These are phyloP conservation scores for Aspergillus ibericus DNA, from an alignment of 2,329 filamentous ascomycete genomes.

Conservation along the genomic window DNA sequence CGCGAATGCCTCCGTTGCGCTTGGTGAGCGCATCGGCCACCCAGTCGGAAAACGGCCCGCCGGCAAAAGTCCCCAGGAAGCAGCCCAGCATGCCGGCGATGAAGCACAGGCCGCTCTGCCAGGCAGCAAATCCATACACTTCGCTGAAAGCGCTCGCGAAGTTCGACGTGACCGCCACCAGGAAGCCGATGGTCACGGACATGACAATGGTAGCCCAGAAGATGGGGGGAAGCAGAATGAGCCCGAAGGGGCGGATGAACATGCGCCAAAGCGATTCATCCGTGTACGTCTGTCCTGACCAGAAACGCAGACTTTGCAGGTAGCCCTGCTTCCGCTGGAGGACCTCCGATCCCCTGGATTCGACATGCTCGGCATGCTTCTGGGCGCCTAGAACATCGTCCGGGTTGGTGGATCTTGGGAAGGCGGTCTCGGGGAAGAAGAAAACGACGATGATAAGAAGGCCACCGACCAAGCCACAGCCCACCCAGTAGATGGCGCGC, in stretches of 20 bases:
- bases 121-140: slow-evolving; percentile 31
- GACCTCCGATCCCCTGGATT: not conserved
- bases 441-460: not conserved
- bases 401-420: not conserved
- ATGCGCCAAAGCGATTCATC: slow-evolving; percentile 18
- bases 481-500: slow-evolving; percentile 31
- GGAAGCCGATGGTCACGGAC: slow-evolving; percentile 28
- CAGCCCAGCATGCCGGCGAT: slow-evolving; percentile 41
- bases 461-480: not conserved
- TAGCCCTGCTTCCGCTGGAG: not conserved
- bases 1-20: slow-evolving; percentile 40
- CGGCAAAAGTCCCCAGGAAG: slow-evolving; percentile 43
- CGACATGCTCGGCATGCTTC: not conserved
- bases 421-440: slow-evolving; percentile 7
- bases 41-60: slow-evolving; percentile 44
- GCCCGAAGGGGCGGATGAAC: slow-evolving; percentile 16
- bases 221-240: slow-evolving; percentile 17
- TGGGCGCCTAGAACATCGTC: not conserved
- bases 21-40: slow-evolving; percentile 41
- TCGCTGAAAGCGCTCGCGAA: slow-evolving; percentile 17
- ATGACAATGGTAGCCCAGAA: slow-evolving; percentile 22
- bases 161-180: slow-evolving; percentile 26
- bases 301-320: not conserved
- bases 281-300: slow-evolving; percentile 34
- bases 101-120: slow-evolving; percentile 53